Conservation (phyloP, 441 rosid genomes). For the Euphorbia corollata region DNA sequence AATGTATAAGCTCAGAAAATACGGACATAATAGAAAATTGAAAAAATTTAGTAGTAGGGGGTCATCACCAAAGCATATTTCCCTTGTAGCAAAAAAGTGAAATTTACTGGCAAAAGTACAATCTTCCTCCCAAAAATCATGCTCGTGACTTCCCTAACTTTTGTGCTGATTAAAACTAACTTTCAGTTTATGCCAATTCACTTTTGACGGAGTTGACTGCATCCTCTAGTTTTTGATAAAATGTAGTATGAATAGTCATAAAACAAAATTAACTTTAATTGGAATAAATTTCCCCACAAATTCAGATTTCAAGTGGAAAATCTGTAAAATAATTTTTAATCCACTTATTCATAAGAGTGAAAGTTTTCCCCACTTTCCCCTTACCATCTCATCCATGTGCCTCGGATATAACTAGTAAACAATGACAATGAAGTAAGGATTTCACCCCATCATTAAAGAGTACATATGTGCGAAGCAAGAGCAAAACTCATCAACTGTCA, state of each 20-base stretch:
- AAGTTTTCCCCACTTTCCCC: not conserved
- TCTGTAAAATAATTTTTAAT: not conserved
- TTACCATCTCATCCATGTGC: not conserved
- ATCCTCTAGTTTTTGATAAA: not conserved
- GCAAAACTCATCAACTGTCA: not conserved
- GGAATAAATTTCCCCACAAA: no score
- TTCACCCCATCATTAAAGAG: not conserved
- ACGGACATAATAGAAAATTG: not conserved
- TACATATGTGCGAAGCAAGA: not conserved
- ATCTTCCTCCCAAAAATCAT: not conserved
- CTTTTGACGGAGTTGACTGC: not conserved
- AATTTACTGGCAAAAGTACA: not conserved
- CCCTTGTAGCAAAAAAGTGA: not conserved
- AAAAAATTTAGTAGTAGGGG: not conserved
- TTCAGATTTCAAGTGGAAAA: not conserved
- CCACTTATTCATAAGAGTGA: not conserved
- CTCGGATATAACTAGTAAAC: not conserved
- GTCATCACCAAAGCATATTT: not conserved
- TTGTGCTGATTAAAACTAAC: not conserved
- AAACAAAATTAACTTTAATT: no score
- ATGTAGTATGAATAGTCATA: not conserved
- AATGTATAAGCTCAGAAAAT: not conserved
- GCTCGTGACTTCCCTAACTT: not conserved
- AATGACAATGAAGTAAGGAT: not conserved
- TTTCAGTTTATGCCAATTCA: not conserved